Base-by-base conservation (phyloP, 2,329 filamentous ascomycete genomes). In the Cladophialophora exuberans region DNA sequence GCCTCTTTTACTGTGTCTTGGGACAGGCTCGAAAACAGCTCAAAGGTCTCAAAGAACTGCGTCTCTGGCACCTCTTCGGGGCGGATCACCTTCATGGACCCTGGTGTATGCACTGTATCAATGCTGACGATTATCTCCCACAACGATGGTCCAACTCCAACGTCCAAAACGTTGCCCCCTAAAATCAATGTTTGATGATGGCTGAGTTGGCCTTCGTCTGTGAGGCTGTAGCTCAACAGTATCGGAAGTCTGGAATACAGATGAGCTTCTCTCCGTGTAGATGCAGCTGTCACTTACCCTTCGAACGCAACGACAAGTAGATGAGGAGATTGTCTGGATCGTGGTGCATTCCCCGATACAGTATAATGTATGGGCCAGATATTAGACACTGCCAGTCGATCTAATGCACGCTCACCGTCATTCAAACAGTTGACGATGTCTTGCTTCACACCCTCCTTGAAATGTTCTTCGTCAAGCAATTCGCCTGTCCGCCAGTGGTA, bases 401-500 rank as follows among this genome's bases (percentile, higher is more conserved):
- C 57, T n/a, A 64, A 52, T 1, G 60, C 39, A 13, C 55, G 62
- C 9, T 60, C 59, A 13, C 60, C 57, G n/a, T 49, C 25, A n/a
- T 39, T 35, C 23, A 36, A 15, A 9, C 33, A 35, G 17, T 36
- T 56, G 41, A 47, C 39, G 20, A 64, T 51, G 11, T 61, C 58
- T 11, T 52, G 17, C 45, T 30, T 43, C 2, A 62, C 51, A 43
- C 26, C 48, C 28, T 73, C 65, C 51, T 70, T 39, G 30, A 90
- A 61, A 55, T 82, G 78, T 2, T 80, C 70, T 63, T 77, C 83
- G 20, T 79, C 76, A 0, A 85, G 66, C 22, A 88, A 67, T 15
- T 69, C 71, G 13, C 80, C 81, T 0, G 72, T 73, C 36, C 75
- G 73, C 93, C 93, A 99, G 60, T 92, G 79, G 92, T 92, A 99